phyloP scores from a whole-genome alignment of 2,329 filamentous ascomycete genomes.

The Pleomassaria siparia region DNA sequence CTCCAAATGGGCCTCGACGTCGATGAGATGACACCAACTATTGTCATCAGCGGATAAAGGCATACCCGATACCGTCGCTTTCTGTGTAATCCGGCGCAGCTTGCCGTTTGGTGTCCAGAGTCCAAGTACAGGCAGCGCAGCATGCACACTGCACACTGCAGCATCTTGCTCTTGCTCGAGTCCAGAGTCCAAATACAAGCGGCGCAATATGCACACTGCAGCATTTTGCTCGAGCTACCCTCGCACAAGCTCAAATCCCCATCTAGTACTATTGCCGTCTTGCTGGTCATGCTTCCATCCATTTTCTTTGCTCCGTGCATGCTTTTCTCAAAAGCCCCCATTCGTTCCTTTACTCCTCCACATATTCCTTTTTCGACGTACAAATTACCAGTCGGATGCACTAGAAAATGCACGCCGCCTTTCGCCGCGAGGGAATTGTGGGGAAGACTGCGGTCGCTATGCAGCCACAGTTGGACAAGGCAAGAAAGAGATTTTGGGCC shows the following conservation, averaged over 20 bases:
- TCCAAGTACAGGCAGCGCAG: neutral
- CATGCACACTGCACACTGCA: constrained; percentile 1
- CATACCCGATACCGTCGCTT: neutral
- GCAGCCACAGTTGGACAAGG: constrained; percentile 13
- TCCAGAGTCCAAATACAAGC: neutral
- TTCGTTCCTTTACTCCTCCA: neutral
- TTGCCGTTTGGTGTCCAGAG: neutral
- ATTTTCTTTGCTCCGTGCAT: neutral
- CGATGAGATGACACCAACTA: neutral
- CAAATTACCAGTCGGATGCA: neutral
- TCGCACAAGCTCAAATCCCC: neutral
- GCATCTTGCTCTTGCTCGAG: neutral
- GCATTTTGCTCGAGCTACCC: neutral
- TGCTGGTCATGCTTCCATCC: neutral
- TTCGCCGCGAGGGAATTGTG: constrained; percentile 1
- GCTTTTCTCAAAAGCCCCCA: neutral
- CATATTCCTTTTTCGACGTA: neutral
- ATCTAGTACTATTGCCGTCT: neutral
- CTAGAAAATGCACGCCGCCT: constrained; percentile 13
- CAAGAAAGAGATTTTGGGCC: constrained; percentile 3
- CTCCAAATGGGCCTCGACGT: neutral
- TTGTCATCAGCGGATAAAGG: neutral
- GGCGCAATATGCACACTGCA: neutral
- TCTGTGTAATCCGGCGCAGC: neutral
- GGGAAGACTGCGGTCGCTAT: constrained; percentile 7